Evolutionary conservation across 2,329 filamentous ascomycete species (phyloP), one percentile per base, ranked within the genome.

Genomic region (Pseudocercospora eumusae): DNA sequence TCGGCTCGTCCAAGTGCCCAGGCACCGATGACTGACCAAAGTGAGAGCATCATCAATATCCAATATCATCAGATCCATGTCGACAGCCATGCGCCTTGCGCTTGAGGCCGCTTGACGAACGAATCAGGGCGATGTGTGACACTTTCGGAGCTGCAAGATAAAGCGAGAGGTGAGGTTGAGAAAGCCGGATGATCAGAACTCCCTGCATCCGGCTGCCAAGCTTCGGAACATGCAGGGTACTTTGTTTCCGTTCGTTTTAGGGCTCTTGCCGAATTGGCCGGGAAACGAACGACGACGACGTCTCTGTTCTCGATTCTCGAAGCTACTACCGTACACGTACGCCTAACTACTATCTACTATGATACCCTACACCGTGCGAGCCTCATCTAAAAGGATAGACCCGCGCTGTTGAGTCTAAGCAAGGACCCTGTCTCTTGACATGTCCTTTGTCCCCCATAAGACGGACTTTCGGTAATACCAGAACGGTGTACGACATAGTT

Each of bases 201-300:
- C 25, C 47, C 47, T 27, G 47, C n/a, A 52, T 52, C 47, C 47
- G 47, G 25, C 15, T 40, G 21, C 47, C 11, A 18, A 52, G 47
- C 25, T 18, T 28, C 47, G 47, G 47, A 52, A 47, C 18, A 13
- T 23, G 44, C 7, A 47, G 44, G 44, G 18, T 11, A 23, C 6
- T 2, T 47, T 47, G 20, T 28, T 52, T 25, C 47, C 47, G 21
- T 28, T 27, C 21, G 45, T 10, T 28, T 27, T 50, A 13, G 42
- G 42, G 42, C n/a, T 21, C 42, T 45, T 45, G 42, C 42, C 42
- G 42, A 21, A n/a, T 45, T 45, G n/a, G 42, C n/a, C 5, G 10
- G 42, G n/a, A 45, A 45, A 21, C 42, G 42, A 45, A 25, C 42
- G 42, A 45, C 18, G 23, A 25, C 6, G 3, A 45, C 21, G 9